These are phyloP conservation scores for Xylariaceae sp. DNA, from an alignment of 2,329 filamentous ascomycete species.

Conservation along the genomic window DNA sequence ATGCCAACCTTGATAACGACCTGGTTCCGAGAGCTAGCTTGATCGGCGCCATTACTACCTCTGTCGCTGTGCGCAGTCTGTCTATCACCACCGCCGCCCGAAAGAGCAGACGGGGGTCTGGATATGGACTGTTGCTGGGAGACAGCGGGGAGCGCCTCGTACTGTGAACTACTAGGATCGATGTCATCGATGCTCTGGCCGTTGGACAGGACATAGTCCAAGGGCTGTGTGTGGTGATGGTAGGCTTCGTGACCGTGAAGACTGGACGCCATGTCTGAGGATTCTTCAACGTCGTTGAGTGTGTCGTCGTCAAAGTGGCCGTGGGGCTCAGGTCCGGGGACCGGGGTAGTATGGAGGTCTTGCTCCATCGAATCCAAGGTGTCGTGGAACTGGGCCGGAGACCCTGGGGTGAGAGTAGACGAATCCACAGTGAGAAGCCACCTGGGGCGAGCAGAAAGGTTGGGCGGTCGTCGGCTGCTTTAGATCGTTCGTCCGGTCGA, in stretches of 20 bases:
- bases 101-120: conserved; percentile 52
- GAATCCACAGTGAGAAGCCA: conserved; percentile 43
- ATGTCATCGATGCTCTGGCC: conserved; percentile 31
- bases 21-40: conserved; percentile 53
- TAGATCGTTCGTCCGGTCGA: conserved; percentile 10
- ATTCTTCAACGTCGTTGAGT: conserved; percentile 45
- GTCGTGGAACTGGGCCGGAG: conserved; percentile 49
- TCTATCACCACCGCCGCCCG: conserved; percentile 37
- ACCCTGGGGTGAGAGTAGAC: conserved; percentile 44
- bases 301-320: conserved; percentile 48
- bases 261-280: conserved; percentile 35
- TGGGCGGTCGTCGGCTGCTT: conserved; percentile 9
- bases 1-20: conserved; percentile 99
- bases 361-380: conserved; percentile 49
- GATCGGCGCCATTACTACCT: conserved; percentile 36
- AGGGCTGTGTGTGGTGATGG: conserved; percentile 44
- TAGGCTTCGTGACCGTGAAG: conserved; percentile 29
- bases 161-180: conserved; percentile 40
- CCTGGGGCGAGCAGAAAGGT: conserved; percentile 1
- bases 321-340: conserved; percentile 15
- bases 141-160: conserved; percentile 44
- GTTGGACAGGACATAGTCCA: conserved; percentile 44
- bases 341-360: conserved; percentile 27
- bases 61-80: conserved; percentile 41
- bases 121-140: conserved; percentile 40